A percentile compares a stretch with the other conserved stretches of the same genome.
These are phyloP conservation scores for Furcasterigmium furcatum DNA, from an alignment of 2,329 filamentous ascomycete species.

Conservation along the genomic window DNA sequence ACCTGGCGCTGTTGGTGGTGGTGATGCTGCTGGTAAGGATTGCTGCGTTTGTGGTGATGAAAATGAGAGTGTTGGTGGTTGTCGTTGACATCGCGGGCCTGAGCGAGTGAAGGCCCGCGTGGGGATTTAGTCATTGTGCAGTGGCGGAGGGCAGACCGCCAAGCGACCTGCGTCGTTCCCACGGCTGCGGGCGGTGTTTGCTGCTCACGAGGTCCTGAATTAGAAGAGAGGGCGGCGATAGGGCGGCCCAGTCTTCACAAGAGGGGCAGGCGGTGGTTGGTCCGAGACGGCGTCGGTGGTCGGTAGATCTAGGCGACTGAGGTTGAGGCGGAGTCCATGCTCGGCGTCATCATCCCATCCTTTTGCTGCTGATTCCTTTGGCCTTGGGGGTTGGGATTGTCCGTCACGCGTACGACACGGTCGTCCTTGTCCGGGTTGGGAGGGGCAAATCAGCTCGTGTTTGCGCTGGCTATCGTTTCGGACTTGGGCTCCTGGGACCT, in stretches of 20 bases:
- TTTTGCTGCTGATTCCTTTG: background rate
- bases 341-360: slow-evolving; percentile 6
- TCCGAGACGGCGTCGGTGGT: background rate
- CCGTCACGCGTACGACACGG: background rate
- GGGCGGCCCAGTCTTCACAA: background rate
- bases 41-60: slow-evolving; percentile 20
- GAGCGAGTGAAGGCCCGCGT: slow-evolving; percentile 46
- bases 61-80: slow-evolving; percentile 28
- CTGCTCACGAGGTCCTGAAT: background rate
- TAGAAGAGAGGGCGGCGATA: slow-evolving; percentile 6
- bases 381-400: background rate
- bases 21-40: slow-evolving; percentile 13
- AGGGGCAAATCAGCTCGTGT: background rate
- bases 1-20: slow-evolving; percentile 21
- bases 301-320: slow-evolving; percentile 7
- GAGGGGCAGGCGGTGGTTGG: background rate
- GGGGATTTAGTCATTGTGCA: slow-evolving; percentile 40
- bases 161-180: background rate
- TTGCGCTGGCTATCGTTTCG: background rate
- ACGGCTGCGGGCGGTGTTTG: background rate
- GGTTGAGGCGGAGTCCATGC: slow-evolving; percentile 12
- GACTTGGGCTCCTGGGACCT: background rate
- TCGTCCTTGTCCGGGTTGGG: background rate
- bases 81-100: slow-evolving; percentile 33
- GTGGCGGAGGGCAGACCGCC: slow-evolving; percentile 25